These are phyloP conservation scores for Panaeolus cyanescens DNA, from an alignment of 768 basidiomycete genomes.

Conservation along the genomic window DNA sequence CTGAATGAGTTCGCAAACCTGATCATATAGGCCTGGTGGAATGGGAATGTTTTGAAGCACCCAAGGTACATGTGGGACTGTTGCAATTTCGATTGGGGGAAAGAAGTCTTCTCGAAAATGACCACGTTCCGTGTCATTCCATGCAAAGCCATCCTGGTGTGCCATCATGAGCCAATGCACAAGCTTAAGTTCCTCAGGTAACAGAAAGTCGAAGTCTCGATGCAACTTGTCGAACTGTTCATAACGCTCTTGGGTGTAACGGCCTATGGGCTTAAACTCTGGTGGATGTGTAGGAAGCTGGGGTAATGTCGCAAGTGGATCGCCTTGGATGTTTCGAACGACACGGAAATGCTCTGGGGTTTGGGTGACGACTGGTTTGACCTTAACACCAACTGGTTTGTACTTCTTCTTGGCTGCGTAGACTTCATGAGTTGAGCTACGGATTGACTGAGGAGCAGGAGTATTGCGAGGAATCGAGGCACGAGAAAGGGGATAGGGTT, in stretches of 20 bases:
- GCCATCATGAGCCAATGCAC: conserved; percentile 30
- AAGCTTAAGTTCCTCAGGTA: conserved; percentile 29
- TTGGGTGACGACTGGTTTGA: conserved; percentile 25
- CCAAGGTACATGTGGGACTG: conserved; percentile 37
- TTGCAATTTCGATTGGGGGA: conserved; percentile 31
- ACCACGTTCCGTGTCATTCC: conserved; percentile 16
- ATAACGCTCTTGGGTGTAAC: conserved; percentile 20
- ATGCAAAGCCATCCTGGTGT: conserved; percentile 19
- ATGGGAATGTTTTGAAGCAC: conserved; percentile 33
- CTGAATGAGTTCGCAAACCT: conserved; percentile 26
- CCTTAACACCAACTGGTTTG: no score
- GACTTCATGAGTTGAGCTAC: no score
- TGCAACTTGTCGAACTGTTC: conserved; percentile 11
- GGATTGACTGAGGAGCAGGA: no score
- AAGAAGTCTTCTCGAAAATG: no score
- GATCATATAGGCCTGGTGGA: no score
- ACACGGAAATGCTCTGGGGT: conserved; percentile 7
- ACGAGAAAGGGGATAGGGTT: no score
- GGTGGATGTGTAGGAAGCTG: conserved; percentile 15
- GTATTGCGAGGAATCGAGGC: no score
- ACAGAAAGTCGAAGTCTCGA: conserved; percentile 11
- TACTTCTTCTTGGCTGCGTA: no score
- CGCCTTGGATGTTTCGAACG: conserved; percentile 9
- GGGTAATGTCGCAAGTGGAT: conserved; percentile 23
- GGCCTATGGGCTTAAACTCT: conserved; percentile 18